Base-by-base conservation (phyloP, 2,329 filamentous ascomycete genomes). In the Hymenotorrendiella dingleyae region DNA sequence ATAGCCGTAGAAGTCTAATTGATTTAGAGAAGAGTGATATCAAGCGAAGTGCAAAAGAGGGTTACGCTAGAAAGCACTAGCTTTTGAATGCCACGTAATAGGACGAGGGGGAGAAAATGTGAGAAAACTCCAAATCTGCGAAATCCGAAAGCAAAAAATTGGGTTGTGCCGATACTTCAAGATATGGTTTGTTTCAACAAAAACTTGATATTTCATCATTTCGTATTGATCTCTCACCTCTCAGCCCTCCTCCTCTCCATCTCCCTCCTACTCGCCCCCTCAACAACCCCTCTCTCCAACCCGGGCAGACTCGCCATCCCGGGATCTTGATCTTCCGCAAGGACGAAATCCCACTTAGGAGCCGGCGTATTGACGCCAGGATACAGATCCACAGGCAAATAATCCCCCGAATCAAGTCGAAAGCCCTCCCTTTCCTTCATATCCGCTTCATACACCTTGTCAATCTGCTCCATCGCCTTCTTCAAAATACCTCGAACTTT, bases 351-450 rank as follows among this genome's bases (percentile, higher is more conserved):
- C 59, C 59, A 62, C 24, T 41, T 56, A 7, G 54, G 52, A 16
- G 53, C 50, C 10, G 47, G 42, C n/a, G 68, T 73, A 49, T 75
- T 76, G 62, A 93, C 76, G 1, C 83, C 85, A 0, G 81, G 82
- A 88, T 89, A 96, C 17, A 96, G 78, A 61, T 96, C 89, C 0
- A 83, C 82, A 0, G 93, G 93, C 9, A 98, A 66, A 60, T 81
- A 94, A 50, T 94, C 87, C 6, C 89, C 90, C 10, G 93, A 82
- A 32, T 94, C 84, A 21, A 82, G 72, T 24, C 85, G 76, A 62
- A 98, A 97, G 0, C 75, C 69, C 50, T 94, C 84, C 27, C 93
- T 74, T 49, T 88, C 80, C 29, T 71, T 71, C 43, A 77, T 69
- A 62, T 98, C 93, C 10, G 78, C 71, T 10, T 86, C 76, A 48